Percentiles rank a stretch among this genome's conserved stretches.
phyloP scores from a whole-genome alignment of 2,329 filamentous ascomycete species.

The Verticillium nonalfalfae region DNA sequence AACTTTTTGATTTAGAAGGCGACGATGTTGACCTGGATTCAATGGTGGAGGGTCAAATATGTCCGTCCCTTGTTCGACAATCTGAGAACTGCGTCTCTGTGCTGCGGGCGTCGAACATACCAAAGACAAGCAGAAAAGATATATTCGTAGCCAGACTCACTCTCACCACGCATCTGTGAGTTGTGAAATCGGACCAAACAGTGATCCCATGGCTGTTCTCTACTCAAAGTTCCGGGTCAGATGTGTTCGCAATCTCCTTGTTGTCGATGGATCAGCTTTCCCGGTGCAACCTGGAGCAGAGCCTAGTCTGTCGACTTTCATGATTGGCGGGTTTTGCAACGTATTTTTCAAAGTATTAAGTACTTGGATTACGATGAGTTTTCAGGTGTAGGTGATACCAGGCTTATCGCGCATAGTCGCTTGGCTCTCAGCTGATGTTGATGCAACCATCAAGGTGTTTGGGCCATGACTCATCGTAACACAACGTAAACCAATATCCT shows the following conservation, averaged over 20 bases:
- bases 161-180: constrained; percentile 50
- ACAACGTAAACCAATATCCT: background rate
- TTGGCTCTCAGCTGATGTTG: background rate
- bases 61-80: no score
- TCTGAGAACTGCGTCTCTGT: no score
- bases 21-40: no score
- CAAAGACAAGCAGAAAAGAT: constrained; percentile 1
- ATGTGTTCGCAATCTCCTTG: constrained; percentile 46
- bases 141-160: constrained; percentile 24
- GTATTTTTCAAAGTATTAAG: background rate
- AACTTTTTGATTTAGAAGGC: no score
- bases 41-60: no score
- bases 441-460: background rate
- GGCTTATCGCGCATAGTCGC: background rate
- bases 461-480: background rate
- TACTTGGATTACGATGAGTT: no score
- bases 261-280: constrained; percentile 56
- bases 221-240: constrained; percentile 48
- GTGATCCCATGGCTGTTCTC: constrained; percentile 45
- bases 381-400: no score
- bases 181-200: constrained; percentile 44
- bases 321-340: background rate
- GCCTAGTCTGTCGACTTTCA: constrained; percentile 1
- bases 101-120: no score
- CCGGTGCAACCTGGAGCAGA: constrained; percentile 20